These are phyloP conservation scores for Suhomyces atakaporum DNA, from an alignment of 1,139 yeast species.

Conservation along the genomic window DNA sequence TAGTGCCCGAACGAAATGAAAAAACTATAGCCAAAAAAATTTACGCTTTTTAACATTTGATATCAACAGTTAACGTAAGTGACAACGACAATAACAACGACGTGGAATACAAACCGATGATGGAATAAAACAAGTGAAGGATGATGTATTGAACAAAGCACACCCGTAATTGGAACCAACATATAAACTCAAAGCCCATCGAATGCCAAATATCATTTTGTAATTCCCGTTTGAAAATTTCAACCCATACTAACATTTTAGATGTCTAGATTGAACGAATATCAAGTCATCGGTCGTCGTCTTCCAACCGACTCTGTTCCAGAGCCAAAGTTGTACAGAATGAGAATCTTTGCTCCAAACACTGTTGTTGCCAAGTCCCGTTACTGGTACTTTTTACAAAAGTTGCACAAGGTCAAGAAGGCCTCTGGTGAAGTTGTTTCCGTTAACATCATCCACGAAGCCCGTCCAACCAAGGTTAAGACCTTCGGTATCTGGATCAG, in stretches of 20 bases:
- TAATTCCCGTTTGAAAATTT: neutral
- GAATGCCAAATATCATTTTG: no score
- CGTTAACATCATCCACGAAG: conserved; percentile 86
- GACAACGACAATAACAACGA: no score
- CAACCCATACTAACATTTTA: conserved; percentile 20
- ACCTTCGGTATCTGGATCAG: conserved; percentile 99
- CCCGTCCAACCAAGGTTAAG: conserved; percentile 98
- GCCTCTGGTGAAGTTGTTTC: conserved; percentile 99
- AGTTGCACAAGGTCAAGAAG: conserved; percentile 99
- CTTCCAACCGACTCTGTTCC: conserved; percentile 99
- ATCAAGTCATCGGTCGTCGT: conserved; percentile 99
- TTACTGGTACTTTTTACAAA: conserved; percentile 99
- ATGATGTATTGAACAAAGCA: neutral
- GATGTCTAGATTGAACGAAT: conserved; percentile 95
- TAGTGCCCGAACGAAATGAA: conserved; percentile 11
- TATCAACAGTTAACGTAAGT: conserved; percentile 21
- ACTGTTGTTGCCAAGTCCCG: conserved; percentile 99
- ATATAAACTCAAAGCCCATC: no score
- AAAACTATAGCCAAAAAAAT: conserved; percentile 15
- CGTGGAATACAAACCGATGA: neutral
- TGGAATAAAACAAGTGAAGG: neutral
- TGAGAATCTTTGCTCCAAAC: conserved; percentile 99
- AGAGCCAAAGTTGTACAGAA: conserved; percentile 99
- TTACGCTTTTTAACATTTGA: conserved; percentile 17
- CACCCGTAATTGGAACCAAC: no score